These are phyloP conservation scores for Dorcoceras hygrometricum DNA, from an alignment of 257 asterid species.

Conservation along the genomic window DNA sequence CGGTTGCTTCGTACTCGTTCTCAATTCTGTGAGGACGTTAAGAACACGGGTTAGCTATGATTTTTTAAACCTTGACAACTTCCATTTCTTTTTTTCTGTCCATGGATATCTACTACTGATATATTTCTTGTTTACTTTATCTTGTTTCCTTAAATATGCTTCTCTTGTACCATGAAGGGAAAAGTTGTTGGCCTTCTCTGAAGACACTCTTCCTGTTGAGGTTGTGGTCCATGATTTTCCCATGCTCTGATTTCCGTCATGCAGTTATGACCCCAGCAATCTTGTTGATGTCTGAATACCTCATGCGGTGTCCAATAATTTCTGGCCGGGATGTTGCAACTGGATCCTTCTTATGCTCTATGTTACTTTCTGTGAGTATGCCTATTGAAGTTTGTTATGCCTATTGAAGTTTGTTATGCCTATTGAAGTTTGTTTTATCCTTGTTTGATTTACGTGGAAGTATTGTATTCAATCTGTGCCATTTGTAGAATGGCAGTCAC, in stretches of 20 bases:
- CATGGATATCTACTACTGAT: not conserved
- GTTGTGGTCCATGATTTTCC: slow-evolving; percentile 92
- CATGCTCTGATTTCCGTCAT: slow-evolving; percentile 96
- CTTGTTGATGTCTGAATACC: slow-evolving; percentile 80
- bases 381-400: not conserved
- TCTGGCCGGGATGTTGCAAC: slow-evolving; percentile 72
- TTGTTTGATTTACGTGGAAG: not conserved
- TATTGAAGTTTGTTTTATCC: not conserved
- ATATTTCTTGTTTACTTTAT: slow-evolving; percentile 9
- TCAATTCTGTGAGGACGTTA: slow-evolving; percentile 63
- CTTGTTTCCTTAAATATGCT: slow-evolving; percentile 11
- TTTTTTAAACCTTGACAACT: not conserved
- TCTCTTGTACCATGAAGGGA: slow-evolving; percentile 39
- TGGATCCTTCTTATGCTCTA: slow-evolving; percentile 89
- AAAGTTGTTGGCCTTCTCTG: slow-evolving; percentile 86
- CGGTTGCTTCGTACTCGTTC: slow-evolving; percentile 63
- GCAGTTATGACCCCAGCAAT: slow-evolving; percentile 85
- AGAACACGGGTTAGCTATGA: slow-evolving; percentile 51
- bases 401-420: too few relatives aligned
- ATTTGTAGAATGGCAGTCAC: not conserved
- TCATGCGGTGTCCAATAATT: slow-evolving; percentile 68
- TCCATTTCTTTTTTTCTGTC: not conserved
- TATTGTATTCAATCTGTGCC: not conserved
- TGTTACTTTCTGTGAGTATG: slow-evolving; percentile 81
- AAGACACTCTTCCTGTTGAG: slow-evolving; percentile 79